Evolutionary conservation across 306 rosid species (phyloP), one percentile per base, ranked within the genome.

Genomic region (Lablab purpureus): DNA sequence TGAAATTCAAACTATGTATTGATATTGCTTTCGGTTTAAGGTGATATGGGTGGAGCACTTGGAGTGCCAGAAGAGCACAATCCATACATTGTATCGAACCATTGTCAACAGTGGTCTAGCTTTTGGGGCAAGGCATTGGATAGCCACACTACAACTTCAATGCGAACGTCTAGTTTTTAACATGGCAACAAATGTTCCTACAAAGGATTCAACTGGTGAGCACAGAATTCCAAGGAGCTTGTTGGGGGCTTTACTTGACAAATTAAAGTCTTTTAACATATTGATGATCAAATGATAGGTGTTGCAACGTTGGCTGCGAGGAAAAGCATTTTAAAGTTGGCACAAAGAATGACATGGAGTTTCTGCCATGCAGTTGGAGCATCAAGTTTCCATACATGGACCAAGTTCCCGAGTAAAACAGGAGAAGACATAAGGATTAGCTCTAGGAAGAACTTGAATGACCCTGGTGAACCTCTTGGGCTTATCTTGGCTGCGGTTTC

Each of bases 111-210:
- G 89, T 46, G 97, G 99, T 46, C 55, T 88, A 56, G 99, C 98
- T 19, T 96, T 96, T 59, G 99, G 99, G 3, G 99, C 99, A 67
- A 87, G 87, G 81, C 99, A 93, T 69, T 96, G 99, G 99, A 82
- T 91, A 69, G 80, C 98, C 0, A 91, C 97, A 0, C 88, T 96
- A 17, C 99, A 93, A 79, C 91, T 93, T 76, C 98, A 96, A 80
- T 93, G 99, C 4, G 99, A 96, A 70, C 87, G 98, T 32, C 85
- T 83, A 8, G 87, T 83, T 60, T 86, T 86, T 77, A 80, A 67
- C 88, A 91, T 93, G 99, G 99, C 99, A 70, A 96, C 99, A 72
- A 96, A 96, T 78, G 97, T 96, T 72, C 99, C 99, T 27, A 93
- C 83, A 90, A 96, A 93, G 87, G 98, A 93, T 66, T 96, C 99